phyloP scores from a whole-genome alignment of 176 grass and related monocot species.

The Cenchrus fungigraminus region DNA sequence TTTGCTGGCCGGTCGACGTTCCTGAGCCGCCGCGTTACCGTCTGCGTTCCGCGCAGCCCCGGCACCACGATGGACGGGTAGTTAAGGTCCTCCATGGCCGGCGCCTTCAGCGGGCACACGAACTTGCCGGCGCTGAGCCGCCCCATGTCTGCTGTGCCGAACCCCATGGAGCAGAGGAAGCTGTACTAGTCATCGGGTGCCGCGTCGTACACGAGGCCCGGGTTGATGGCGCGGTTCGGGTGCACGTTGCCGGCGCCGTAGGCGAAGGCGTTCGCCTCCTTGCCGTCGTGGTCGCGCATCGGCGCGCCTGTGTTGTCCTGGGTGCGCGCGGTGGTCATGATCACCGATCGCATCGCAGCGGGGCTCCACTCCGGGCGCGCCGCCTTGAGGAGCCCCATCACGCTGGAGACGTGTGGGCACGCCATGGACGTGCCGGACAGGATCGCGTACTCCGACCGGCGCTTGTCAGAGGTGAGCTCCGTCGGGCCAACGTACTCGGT shows the following conservation, averaged over 20 bases:
- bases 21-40: constrained; percentile 59
- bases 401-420: constrained; percentile 69
- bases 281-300: constrained; percentile 49
- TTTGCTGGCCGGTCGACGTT: constrained; percentile 58
- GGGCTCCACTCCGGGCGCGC: constrained; percentile 71
- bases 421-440: constrained; percentile 82
- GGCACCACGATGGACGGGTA: constrained; percentile 75
- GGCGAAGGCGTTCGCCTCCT: constrained; percentile 56
- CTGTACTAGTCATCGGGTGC: constrained; percentile 55
- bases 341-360: constrained; percentile 61
- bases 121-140: constrained; percentile 43
- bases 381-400: constrained; percentile 55
- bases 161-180: constrained; percentile 73
- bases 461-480: constrained; percentile 28
- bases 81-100: constrained; percentile 68
- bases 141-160: not conserved
- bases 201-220: constrained; percentile 77
- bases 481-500: constrained; percentile 52
- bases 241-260: constrained; percentile 75
- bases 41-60: constrained; percentile 33
- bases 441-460: constrained; percentile 59
- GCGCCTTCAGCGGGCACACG: constrained; percentile 45
- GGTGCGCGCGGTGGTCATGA: constrained; percentile 78
- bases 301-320: constrained; percentile 65
- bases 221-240: constrained; percentile 68